These are phyloP conservation scores for Kluyveromyces siamensis DNA, from an alignment of 805 yeast genomes.

Conservation along the genomic window DNA sequence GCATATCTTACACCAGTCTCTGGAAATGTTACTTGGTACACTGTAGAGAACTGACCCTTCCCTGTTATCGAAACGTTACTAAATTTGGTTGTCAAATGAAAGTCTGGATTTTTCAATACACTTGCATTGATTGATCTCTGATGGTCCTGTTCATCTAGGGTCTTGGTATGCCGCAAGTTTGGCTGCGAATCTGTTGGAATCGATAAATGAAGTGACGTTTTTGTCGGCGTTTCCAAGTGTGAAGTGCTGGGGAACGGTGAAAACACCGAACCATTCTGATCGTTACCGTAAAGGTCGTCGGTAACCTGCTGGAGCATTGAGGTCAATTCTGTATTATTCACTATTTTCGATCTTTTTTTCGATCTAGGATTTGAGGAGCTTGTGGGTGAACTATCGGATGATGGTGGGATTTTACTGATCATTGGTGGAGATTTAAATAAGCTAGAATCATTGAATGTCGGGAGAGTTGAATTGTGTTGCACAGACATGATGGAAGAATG, in stretches of 20 bases:
- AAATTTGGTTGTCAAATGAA: constrained; percentile 40
- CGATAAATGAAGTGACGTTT: not conserved
- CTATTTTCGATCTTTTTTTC: constrained; percentile 20
- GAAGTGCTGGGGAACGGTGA: constrained; percentile 6
- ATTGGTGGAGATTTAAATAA: constrained; percentile 4
- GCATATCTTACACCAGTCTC: constrained; percentile 56
- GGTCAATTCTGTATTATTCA: constrained; percentile 24
- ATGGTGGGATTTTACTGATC: constrained; percentile 1
- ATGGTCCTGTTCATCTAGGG: constrained; percentile 4
- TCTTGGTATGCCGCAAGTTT: constrained; percentile 24
- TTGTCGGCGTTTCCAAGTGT: constrained; percentile 9
- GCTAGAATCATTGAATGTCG: not conserved
- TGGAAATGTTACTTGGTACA: constrained; percentile 69
- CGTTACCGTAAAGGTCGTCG: constrained; percentile 28
- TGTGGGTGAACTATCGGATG: constrained; percentile 5
- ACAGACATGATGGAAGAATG: constrained; percentile 7
- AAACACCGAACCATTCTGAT: constrained; percentile 6
- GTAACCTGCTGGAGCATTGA: constrained; percentile 28
- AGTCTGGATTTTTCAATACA: constrained; percentile 20
- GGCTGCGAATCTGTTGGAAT: constrained; percentile 8
- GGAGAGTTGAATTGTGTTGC: constrained; percentile 9
- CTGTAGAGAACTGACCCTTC: constrained; percentile 82
- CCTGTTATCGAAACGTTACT: constrained; percentile 66
- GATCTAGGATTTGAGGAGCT: constrained; percentile 3
- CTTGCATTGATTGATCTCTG: constrained; percentile 19